These are phyloP conservation scores for Apophysomyces variabilis DNA, from an alignment of 371 early-diverging fungal genomes.

Conservation along the genomic window DNA sequence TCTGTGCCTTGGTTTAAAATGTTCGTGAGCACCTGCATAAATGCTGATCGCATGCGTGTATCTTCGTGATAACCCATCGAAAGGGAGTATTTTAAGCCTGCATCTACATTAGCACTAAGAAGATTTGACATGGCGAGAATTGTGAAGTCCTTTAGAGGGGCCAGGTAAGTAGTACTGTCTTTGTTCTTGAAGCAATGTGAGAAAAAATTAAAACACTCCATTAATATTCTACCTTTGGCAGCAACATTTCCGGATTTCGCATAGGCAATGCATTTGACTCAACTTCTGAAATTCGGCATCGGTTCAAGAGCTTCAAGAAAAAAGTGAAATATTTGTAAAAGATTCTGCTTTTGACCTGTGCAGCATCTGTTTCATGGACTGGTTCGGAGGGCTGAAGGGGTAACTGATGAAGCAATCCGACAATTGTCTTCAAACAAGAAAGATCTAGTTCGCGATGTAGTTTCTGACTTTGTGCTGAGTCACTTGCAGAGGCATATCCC, in stretches of 20 bases:
- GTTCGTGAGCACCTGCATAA: constrained; percentile 87
- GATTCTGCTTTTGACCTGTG: constrained; percentile 74
- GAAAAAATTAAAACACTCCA: constrained; percentile 7
- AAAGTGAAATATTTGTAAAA: constrained; percentile 90
- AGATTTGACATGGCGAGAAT: constrained; percentile 86
- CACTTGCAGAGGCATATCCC: constrained; percentile 33
- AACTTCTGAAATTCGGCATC: constrained; percentile 73
- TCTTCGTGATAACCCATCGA: constrained; percentile 91
- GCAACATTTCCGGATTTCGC: constrained; percentile 21
- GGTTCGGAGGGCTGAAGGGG: constrained; percentile 81
- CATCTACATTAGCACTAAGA: constrained; percentile 86
- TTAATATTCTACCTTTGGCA: background rate
- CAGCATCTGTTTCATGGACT: constrained; percentile 65
- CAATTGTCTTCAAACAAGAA: constrained; percentile 81
- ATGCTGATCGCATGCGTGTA: constrained; percentile 78
- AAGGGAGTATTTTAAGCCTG: constrained; percentile 84
- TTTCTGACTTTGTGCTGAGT: constrained; percentile 52
- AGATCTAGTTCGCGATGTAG: constrained; percentile 78
- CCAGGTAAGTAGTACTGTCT: constrained; percentile 4
- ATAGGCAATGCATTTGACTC: constrained; percentile 17
- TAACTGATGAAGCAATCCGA: constrained; percentile 72
- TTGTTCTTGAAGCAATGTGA: background rate
- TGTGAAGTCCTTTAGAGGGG: constrained; percentile 6
- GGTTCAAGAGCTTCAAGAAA: constrained; percentile 85
- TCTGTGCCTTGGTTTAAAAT: constrained; percentile 83